Evolutionary conservation across 805 yeast genomes (phyloP), one percentile per base, ranked within the genome.

Genomic region (Candida palmyrensis): DNA sequence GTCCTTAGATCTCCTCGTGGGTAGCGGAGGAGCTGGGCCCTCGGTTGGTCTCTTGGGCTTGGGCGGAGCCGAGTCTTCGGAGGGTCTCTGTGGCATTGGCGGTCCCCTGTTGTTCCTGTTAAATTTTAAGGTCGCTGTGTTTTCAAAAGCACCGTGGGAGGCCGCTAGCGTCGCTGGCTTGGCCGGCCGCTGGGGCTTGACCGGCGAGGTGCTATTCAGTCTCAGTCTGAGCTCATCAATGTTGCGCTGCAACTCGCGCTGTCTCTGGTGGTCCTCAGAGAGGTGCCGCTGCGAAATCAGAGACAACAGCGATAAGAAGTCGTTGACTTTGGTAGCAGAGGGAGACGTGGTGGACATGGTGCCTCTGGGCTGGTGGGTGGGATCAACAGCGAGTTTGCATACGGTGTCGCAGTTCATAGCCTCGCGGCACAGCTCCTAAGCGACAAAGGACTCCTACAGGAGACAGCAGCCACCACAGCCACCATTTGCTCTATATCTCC

Each of bases 221-320:
- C 44, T 40, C 47, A 41, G 47, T 23, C 54, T 42, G 25, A 59
- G 41, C 15, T 50, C 52, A 30, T 64, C 55, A 19, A 62, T 51
- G 33, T 54, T 54, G 19, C 61, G 36, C 29, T 57, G 59, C 16
- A 64, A 47, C 8, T 45, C 50, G 13, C 66, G 44, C 36, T 58
- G 64, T 7, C 65, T 47, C 29, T 55, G 51, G 18, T 57, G 61
- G 41, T 58, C 67, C 34, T 65, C 61, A 25, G 43, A 35, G 13
- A 63, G 33, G 25, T 58, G 43, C 9, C 57, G 58, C 34, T 59
- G 68, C 1, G 68, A 61, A 6, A 64, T 38, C 30, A 53, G 49
- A 4, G 70, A 64, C 14, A 64, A 41, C 22, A 49, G 50, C 7
- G 59, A 45, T 25, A 65, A 44, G 34, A 65, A 65, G 36, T 62